Evolutionary conservation across 2,329 filamentous ascomycete species (phyloP), one percentile per base, ranked within the genome.

Genomic region (Drechslerella coelobrocha): DNA sequence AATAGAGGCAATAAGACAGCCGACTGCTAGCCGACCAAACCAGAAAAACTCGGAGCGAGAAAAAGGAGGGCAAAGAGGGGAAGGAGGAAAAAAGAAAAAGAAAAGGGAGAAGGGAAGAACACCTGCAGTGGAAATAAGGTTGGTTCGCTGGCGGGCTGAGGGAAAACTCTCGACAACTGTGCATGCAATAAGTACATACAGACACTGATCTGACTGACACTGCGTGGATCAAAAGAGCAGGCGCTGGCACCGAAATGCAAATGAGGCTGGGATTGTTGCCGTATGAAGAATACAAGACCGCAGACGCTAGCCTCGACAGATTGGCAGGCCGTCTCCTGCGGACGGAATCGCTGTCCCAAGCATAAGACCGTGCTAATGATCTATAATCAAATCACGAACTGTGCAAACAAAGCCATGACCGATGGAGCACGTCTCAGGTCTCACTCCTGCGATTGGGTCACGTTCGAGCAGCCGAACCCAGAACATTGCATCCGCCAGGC

Each of bases 221-320:
- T 12, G n/a, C 19, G 4, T 53, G 26, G 50, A 31, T 53, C 50
- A 34, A 55, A 43, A 39, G 34, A 55, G 52, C 52, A 48, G 55
- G 43, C 27, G 43, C 27, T 31, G 50, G 52, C 27, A 27, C 47
- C 31, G 62, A 43, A 37, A 50, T 50, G 31, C 31, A 57, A 57
- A 57, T 60, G 52, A 63, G 61, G 61, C 61, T 63, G 61, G 61
- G 61, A 56, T 56, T 4, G 29, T 21, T 59, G 39, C 54, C 45
- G 54, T 59, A 31, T 41, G 48, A 59, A 47, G 54, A 59, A 59
- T 59, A 61, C 23, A 47, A 21, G 17, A 47, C 43, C 23, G 23
- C 17, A 21, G 17, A 47, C 23, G 17, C 43, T 26, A 47, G 43
- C 23, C 23, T 4, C 17, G 34, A 39, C 34, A 39, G 17, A 39